Evolutionary conservation across 2,329 filamentous ascomycete genomes (phyloP), one percentile per base, ranked within the genome.

Genomic region (Cladophialophora yegresii): DNA sequence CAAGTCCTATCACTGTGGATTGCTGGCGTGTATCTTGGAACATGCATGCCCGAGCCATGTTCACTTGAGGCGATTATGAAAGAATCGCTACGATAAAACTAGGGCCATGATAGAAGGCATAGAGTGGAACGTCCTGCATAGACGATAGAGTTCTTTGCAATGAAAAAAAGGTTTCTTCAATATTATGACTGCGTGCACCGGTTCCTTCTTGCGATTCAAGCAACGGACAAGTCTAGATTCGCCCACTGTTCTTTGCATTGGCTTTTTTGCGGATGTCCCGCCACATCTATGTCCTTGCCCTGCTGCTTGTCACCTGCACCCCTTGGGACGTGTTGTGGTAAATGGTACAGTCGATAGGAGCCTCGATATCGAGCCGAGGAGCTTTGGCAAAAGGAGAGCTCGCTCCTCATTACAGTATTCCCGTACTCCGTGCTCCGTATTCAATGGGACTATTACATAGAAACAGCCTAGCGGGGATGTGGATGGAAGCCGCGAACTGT

Each of bases 121-220:
- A 30, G 28, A 33, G n/a, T 4, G 28, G 51, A 54, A n/a, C 22
- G 12, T 30, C 28, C 7, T 10, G 51, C 51, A 54, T 54, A 54
- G 28, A 54, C 51, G n/a, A 30, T 30, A 28, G 51, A 54, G 51
- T 54, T 22, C 26, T 54, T 33, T 30, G 23, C 51, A 54, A 54
- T 54, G 26, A 9, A 54, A 30, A 54, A 30, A 28, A 28, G 5
- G 9, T 20, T 12, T 22, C 16, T 8, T n/a, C 23, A 54, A 32
- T 12, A 10, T 54, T n/a, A 30, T 7, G 8, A 3, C 23, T 16
- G 5, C 7, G 1, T 30, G 12, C 3, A 54, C 5, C 4, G 5
- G 1, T 54, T 22, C 28, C 16, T 54, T 32, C 4, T n/a, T 30
- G 13, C 28, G 3, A 43, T 43, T 5, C 2, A 40, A 40, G 13